Evolutionary conservation across 805 yeast species (phyloP).

Genomic region (Yarrowia yakushimensis): DNA sequence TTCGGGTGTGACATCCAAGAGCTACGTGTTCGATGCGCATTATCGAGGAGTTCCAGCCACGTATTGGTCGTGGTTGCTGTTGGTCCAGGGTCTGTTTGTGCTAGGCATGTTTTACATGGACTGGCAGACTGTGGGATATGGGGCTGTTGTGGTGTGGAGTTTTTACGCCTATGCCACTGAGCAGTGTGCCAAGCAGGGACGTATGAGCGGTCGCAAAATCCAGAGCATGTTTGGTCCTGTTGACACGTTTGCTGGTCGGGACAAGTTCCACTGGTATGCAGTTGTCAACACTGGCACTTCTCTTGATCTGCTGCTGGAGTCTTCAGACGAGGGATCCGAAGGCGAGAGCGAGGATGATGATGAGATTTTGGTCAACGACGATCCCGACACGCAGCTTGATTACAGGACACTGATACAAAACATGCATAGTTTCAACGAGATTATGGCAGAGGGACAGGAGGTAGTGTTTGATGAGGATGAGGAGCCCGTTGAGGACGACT

Average conservation of each 20-base stretch:
- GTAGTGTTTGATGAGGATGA: conserved; percentile 9
- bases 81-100: conserved; percentile 17
- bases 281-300: neutral
- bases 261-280: conserved; percentile 21
- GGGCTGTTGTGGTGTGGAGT: neutral
- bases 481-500: neutral
- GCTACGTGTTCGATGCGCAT: neutral
- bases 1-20: neutral
- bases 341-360: neutral
- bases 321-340: conserved; percentile 2
- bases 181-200: conserved; percentile 11
- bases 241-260: conserved; percentile 3
- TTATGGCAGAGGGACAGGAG: conserved; percentile 6
- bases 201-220: neutral
- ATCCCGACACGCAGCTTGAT: neutral
- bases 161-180: conserved; percentile 12
- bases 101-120: neutral
- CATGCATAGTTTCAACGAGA: neutral
- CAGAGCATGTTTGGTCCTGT: neutral
- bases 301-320: neutral
- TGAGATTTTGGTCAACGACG: neutral
- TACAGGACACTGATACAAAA: neutral
- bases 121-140: neutral
- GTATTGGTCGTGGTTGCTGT: conserved; percentile 5
- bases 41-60: conserved; percentile 14